Evolutionary conservation across 371 early-diverging fungal genomes (phyloP), one percentile per base, ranked within the genome.

Genomic region (Amoeboaphelidium protococcarum): DNA sequence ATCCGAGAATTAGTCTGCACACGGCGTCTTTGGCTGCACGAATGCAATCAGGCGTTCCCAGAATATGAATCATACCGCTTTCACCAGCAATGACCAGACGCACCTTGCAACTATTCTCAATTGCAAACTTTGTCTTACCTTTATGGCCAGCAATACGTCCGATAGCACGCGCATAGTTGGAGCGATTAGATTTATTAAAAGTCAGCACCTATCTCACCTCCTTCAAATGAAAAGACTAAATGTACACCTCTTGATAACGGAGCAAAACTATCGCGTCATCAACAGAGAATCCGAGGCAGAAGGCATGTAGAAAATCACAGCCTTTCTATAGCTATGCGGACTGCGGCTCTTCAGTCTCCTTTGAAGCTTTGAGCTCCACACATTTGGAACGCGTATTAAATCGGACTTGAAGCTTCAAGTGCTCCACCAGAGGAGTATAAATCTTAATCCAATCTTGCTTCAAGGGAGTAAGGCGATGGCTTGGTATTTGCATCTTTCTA

Each of bases 121-220:
- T 96, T 13, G 92, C 82, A 51, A 78, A 85, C 59, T 86, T 86
- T 16, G 92, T 94, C 63, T 90, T 92, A 45, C 99, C 99, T 54
- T 94, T 84, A 64, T 86, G 82, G 48, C 99, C 99, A 37, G 96
- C 95, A 57, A 99, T 83, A 61, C 99, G 85, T 54, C 99, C 99
- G 58, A 99, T 82, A 22, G 98, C 98, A 53, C 99, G 77, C 22
- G 91, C 79, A 58, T 97, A 64, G 64, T 99, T 91, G 55, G 91
- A 87, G 45, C 91, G 88, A 46, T 78, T 78, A 42, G 98, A 62
- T 13, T 86, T 91, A 69, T 92, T 89, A 27, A 99, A 84, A 55
- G 48, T 4, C 20, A 41, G 37, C 48, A 20, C n/a, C 23, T 13
- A 26, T 10, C n/a, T 45, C 54, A 61, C 73, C 60, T 99, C 99